phyloP scores from a whole-genome alignment of 768 basidiomycete genomes.

The Suillus subaureus region DNA sequence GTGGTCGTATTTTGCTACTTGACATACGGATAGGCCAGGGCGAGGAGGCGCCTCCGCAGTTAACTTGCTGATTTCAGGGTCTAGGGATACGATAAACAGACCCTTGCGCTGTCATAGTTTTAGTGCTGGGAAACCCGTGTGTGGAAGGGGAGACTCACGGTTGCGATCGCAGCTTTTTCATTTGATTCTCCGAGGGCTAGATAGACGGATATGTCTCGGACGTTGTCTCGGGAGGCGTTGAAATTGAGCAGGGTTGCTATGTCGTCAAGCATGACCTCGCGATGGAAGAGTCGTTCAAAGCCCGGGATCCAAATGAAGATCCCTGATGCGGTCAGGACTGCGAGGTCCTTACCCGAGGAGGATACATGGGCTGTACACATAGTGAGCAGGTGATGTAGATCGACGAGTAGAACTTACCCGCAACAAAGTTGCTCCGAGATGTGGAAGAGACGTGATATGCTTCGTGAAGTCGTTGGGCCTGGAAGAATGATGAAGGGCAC shows the following conservation, averaged over 20 bases:
- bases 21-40: constrained; percentile 31
- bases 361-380: constrained; percentile 43
- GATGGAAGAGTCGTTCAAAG: constrained; percentile 29
- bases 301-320: constrained; percentile 29
- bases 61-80: constrained; percentile 21
- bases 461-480: constrained; percentile 25
- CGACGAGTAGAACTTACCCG: constrained; percentile 23
- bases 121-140: background rate
- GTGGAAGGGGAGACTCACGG: constrained; percentile 36
- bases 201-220: constrained; percentile 41
- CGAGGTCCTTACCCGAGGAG: constrained; percentile 43
- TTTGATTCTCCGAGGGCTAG: constrained; percentile 46
- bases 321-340: constrained; percentile 30
- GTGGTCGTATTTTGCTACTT: constrained; percentile 20
- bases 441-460: constrained; percentile 10
- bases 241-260: constrained; percentile 31
- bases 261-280: constrained; percentile 44
- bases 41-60: constrained; percentile 33
- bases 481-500: constrained; percentile 16
- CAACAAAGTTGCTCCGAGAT: constrained; percentile 22
- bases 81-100: constrained; percentile 28
- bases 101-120: constrained; percentile 22
- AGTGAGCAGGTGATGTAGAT: constrained; percentile 1
- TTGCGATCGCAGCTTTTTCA: constrained; percentile 47
- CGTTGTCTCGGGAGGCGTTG: constrained; percentile 13